These are phyloP conservation scores for Saccharomycopsis schoenii DNA, from an alignment of 805 yeast genomes.

Conservation along the genomic window DNA sequence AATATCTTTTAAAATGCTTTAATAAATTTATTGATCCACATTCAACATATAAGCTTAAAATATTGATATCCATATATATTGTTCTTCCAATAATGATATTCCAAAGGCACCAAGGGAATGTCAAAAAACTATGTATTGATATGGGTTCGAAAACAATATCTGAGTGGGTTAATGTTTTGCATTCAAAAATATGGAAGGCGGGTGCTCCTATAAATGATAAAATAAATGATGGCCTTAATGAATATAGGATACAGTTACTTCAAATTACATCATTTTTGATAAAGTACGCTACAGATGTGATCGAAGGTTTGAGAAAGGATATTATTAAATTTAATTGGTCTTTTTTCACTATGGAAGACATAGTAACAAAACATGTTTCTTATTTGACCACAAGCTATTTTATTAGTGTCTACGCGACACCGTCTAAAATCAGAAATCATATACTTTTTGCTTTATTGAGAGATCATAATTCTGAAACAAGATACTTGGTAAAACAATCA, in stretches of 20 bases:
- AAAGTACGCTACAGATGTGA: constrained; percentile 50
- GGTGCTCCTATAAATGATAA: constrained; percentile 32
- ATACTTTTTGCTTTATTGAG: constrained; percentile 83
- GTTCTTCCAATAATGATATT: constrained; percentile 56
- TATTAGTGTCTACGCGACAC: constrained; percentile 81
- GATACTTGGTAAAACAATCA: constrained; percentile 76
- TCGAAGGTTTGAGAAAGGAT: constrained; percentile 64
- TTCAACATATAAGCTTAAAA: constrained; percentile 38
- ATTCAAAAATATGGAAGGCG: constrained; percentile 67
- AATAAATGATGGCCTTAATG: constrained; percentile 37
- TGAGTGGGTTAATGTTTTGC: constrained; percentile 61
- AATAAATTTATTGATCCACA: constrained; percentile 40
- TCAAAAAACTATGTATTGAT: constrained; percentile 36
- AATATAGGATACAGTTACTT: constrained; percentile 63
- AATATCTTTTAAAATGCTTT: constrained; percentile 43
- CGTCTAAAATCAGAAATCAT: constrained; percentile 79
- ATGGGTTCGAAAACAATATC: constrained; percentile 21
- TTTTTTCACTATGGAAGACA: constrained; percentile 79
- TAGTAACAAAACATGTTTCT: constrained; percentile 84
- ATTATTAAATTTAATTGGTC: constrained; percentile 93
- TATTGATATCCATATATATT: constrained; percentile 50
- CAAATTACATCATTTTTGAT: constrained; percentile 75
- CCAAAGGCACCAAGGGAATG: constrained; percentile 44
- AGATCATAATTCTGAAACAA: constrained; percentile 77
- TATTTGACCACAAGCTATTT: constrained; percentile 81